Base-by-base conservation (phyloP, 2,329 filamentous ascomycete species). In the Alternaria sp. region DNA sequence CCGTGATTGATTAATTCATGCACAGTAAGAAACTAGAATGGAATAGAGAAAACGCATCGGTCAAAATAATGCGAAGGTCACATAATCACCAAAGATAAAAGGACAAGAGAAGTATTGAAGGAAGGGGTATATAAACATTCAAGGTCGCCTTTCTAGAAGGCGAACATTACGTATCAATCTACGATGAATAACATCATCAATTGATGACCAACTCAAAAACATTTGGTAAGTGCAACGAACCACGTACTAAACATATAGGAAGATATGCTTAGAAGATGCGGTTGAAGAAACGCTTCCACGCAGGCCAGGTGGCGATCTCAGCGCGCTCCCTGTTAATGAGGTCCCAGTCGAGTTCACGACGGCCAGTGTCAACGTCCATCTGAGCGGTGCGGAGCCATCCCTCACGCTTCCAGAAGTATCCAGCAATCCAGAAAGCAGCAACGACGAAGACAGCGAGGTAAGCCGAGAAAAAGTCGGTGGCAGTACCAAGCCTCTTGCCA, bases 301-400 rank as follows among this genome's bases (percentile, higher is more conserved):
- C 74, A 2, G 87, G 86, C 81, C 81, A 84, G 4, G 78, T 70
- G 16, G 84, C 84, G 20, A 86, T 74, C 75, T 81, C 74, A 38
- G 81, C 84, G 30, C 84, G 82, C 69, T 85, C 81, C 38, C 79
- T 83, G 73, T 89, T 85, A 78, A 90, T 88, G 41, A 80, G 80
- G 11, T 89, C 87, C 87, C 87, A 90, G 74, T 91, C 85, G 52
- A 90, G 83, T 76, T 87, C 84, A 60, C 89, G 84, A 40, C 89
- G 85, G 63, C 89, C 89, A 28, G 83, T 85, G 72, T 92, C 89
- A 55, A 92, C 84, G 67, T 92, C 89, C 59, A 92, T 90, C 66
- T 91, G 79, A 28, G 82, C 78, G 3, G 86, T 75, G 25, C 75
- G 83, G 55, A 89, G 81, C 86, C 87, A 91, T 18, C 85, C 84